A percentile compares a stretch with the other conserved stretches of the same genome.
Conservation (phyloP, 2,329 filamentous ascomycete species). For the Lizonia empirigonia region DNA sequence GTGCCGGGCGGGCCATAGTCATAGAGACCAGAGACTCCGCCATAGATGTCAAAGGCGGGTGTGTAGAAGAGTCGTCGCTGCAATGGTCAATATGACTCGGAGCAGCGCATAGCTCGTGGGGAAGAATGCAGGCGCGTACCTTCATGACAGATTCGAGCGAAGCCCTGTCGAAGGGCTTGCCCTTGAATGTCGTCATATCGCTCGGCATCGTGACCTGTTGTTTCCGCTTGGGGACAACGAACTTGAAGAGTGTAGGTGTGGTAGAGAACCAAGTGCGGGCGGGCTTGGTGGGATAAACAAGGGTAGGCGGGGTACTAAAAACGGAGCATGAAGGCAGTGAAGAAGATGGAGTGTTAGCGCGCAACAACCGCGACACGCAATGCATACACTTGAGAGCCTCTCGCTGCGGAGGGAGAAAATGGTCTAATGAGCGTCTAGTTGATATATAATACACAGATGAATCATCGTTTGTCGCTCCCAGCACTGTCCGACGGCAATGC, state of each 20-base stretch:
- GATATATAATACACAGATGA: conserved; percentile 24
- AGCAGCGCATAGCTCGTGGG: conserved; percentile 2
- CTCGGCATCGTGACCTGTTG: conserved; percentile 37
- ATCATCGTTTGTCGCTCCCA: conserved; percentile 8
- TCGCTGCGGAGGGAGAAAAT: conserved; percentile 27
- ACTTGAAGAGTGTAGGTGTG: conserved; percentile 37
- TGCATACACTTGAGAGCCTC: conserved; percentile 47
- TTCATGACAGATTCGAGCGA: conserved; percentile 84
- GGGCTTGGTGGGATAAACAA: conserved; percentile 37
- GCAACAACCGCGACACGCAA: conserved; percentile 47
- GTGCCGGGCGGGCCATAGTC: conserved; percentile 92
- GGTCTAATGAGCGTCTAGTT: conserved; percentile 21
- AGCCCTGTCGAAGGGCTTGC: conserved; percentile 83
- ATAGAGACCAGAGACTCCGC: conserved; percentile 85
- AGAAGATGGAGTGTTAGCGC: conserved; percentile 41
- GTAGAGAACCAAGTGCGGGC: conserved; percentile 40
- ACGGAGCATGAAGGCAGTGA: conserved; percentile 30
- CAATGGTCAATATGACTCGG: conserved; percentile 34
- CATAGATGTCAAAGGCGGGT: conserved; percentile 93
- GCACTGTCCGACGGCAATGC: neutral
- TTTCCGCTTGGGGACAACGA: conserved; percentile 39
- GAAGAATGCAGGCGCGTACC: conserved; percentile 64
- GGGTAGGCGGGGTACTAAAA: conserved; percentile 42
- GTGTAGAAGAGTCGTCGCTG: conserved; percentile 75
- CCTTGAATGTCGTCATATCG: conserved; percentile 65